Base-by-base conservation (phyloP, 805 yeast genomes). In the Candida ortonii region DNA sequence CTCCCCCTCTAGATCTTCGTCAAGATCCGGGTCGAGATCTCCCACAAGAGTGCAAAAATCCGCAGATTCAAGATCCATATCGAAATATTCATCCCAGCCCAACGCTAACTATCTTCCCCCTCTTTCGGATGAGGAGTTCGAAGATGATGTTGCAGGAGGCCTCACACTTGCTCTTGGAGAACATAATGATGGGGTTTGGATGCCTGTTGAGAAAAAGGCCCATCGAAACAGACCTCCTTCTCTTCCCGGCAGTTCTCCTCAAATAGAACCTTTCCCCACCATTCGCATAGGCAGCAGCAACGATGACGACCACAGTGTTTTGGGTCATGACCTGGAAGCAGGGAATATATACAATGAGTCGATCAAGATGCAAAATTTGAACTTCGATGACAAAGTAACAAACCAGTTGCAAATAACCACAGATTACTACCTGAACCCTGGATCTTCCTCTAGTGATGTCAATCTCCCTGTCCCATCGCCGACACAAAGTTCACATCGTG, bases 111-210 rank as follows among this genome's bases (percentile, higher is more conserved):
- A 28, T 6, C 16, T 45, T 9, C 36, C 41, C 6, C 24, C 34
- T 5, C 28, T 41, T 9, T 31, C 34, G 17, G 49, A 39, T 25
- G 40, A 31, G 16, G 47, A 38, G 18, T 16, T 44, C 21, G 43
- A 42, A n/a, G 40, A 40, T 7, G 52, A 47, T n/a, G 18, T 51
- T 15, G 31, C 47, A 8, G 38, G 39, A 13, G 52, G 53, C 6
- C 34, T 51, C 22, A 35, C 41, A 22, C 24, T 46, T 22, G 56
- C 56, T 8, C 38, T 52, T 25, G 51, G 47, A 12, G 45, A 41
- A 24, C 25, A 34, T n/a, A 25, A 30, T 7, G 36, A 36, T 16
- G 48, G 45, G 8, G 24, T 31, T 9, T 50, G 54, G 54, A 47
- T 50, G 52, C 52, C 53, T 11, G 16, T 39, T 5, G n/a, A 28